A percentile compares a stretch with the other conserved stretches of the same genome.
These are phyloP conservation scores for Odontarrhena argentea DNA, from an alignment of 345 rosid genomes.

Conservation along the genomic window DNA sequence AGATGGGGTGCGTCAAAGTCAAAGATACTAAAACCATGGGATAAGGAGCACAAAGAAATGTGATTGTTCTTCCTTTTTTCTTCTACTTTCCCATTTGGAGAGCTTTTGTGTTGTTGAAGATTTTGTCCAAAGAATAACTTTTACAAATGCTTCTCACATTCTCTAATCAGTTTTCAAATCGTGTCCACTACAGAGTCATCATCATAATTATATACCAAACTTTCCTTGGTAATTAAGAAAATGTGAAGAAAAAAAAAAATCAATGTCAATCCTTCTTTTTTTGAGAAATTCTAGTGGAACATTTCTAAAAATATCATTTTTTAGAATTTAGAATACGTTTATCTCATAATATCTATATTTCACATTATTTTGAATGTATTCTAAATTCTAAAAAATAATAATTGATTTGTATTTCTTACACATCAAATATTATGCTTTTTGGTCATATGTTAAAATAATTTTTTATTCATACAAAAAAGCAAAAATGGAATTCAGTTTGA, in stretches of 20 bases:
- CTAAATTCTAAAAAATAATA: no score
- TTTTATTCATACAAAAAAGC: background rate
- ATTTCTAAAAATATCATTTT: no score
- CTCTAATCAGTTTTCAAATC: background rate
- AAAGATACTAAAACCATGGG: conserved; percentile 38
- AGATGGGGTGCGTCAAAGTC: conserved; percentile 37
- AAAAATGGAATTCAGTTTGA: background rate
- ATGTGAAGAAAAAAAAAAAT: conserved; percentile 16
- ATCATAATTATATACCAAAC: conserved; percentile 11
- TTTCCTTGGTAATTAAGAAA: background rate
- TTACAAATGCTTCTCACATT: conserved; percentile 20
- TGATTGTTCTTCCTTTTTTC: conserved; percentile 1
- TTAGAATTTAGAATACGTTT: no score
- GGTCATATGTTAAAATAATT: background rate
- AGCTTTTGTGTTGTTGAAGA: conserved; percentile 44
- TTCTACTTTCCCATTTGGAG: conserved; percentile 22
- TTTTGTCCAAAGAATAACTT: conserved; percentile 39
- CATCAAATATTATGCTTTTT: background rate
- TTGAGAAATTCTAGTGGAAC: no score
- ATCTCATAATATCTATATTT: no score
- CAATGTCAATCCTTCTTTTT: conserved; percentile 21
- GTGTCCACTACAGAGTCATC: conserved; percentile 12
- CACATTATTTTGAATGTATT: no score
- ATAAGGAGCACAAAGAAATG: conserved; percentile 35
- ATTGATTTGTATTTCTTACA: background rate